phyloP scores from a whole-genome alignment of 306 rosid genomes.

The Dalbergia oliveri region DNA sequence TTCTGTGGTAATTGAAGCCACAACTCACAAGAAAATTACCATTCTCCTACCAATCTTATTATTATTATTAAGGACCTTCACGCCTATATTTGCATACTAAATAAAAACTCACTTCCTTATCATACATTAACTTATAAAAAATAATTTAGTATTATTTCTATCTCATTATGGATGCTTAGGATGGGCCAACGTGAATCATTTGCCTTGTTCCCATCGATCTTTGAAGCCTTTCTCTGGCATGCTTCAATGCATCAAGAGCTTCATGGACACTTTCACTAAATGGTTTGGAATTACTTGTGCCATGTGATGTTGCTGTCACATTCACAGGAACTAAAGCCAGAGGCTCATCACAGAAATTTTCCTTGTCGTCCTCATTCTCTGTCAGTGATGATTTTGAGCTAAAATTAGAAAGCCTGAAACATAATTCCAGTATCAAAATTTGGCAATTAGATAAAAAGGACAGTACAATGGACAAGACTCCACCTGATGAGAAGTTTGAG shows the following conservation, averaged over 20 bases:
- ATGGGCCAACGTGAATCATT: slow-evolving; percentile 57
- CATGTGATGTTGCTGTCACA: slow-evolving; percentile 49
- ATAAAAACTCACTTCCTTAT: slow-evolving; percentile 33
- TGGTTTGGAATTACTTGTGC: slow-evolving; percentile 53
- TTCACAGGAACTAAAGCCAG: slow-evolving; percentile 62
- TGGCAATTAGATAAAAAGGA: not conserved
- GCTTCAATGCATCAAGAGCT: slow-evolving; percentile 62
- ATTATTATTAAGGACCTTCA: slow-evolving; percentile 26
- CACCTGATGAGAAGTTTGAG: no score
- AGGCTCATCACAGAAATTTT: slow-evolving; percentile 55
- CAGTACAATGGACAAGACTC: no score
- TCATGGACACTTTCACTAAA: slow-evolving; percentile 58
- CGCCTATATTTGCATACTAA: slow-evolving; percentile 28
- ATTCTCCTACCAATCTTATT: slow-evolving; percentile 28
- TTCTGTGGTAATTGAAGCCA: slow-evolving; percentile 52
- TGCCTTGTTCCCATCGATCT: slow-evolving; percentile 58
- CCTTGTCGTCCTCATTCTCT: slow-evolving; percentile 47
- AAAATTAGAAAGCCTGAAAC: slow-evolving; percentile 53
- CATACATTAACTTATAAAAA: slow-evolving; percentile 15
- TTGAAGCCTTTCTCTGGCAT: slow-evolving; percentile 61
- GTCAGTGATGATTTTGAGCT: slow-evolving; percentile 56
- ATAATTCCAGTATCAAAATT: slow-evolving; percentile 29
- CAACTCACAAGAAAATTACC: slow-evolving; percentile 51
- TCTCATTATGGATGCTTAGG: slow-evolving; percentile 28
- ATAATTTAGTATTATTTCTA: slow-evolving; percentile 35